Evolutionary conservation across 106 monocot genomes (phyloP).

Genomic region (Apostasia shenzhenica): DNA sequence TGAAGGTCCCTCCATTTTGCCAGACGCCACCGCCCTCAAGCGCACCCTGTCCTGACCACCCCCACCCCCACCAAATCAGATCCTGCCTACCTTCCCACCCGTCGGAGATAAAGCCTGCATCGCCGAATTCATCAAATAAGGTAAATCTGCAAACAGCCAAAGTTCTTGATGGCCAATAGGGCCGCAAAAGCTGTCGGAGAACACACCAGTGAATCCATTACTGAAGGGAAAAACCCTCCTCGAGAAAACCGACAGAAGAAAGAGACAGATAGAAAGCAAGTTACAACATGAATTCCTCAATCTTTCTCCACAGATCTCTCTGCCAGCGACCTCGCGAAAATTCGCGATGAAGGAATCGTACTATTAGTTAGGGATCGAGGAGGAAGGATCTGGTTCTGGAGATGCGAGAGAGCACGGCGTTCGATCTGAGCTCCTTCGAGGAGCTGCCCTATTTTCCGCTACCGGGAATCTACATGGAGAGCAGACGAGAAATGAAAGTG

Average conservation of each 20-base stretch:
- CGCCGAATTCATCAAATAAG: not conserved
- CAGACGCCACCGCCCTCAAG: slow-evolving; percentile 26
- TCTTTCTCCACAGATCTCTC: too few species aligned
- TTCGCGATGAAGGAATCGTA: not conserved
- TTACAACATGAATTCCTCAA: not conserved
- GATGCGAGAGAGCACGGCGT: not conserved
- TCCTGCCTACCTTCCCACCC: not conserved
- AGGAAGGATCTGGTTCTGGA: too few species aligned
- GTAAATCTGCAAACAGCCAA: not conserved
- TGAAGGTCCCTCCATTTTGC: slow-evolving; percentile 51
- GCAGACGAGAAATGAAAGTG: too few species aligned
- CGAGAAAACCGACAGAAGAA: not conserved
- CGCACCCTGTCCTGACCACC: not conserved
- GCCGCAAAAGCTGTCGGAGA: not conserved
- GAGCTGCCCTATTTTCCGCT: slow-evolving; percentile 7
- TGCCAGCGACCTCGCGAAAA: too few species aligned
- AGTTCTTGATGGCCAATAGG: not conserved
- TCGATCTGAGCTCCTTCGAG: slow-evolving; percentile 5
- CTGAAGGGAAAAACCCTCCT: not conserved
- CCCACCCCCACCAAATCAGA: not conserved
- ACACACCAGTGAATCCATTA: not conserved
- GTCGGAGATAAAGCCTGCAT: not conserved
- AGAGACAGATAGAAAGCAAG: not conserved
- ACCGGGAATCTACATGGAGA: not conserved
- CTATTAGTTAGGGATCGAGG: not conserved